Percentiles rank a stretch among this genome's conserved stretches.
Evolutionary conservation across 2,329 filamentous ascomycete genomes (phyloP).

Genomic region (Ploettnerulaceae sp.): DNA sequence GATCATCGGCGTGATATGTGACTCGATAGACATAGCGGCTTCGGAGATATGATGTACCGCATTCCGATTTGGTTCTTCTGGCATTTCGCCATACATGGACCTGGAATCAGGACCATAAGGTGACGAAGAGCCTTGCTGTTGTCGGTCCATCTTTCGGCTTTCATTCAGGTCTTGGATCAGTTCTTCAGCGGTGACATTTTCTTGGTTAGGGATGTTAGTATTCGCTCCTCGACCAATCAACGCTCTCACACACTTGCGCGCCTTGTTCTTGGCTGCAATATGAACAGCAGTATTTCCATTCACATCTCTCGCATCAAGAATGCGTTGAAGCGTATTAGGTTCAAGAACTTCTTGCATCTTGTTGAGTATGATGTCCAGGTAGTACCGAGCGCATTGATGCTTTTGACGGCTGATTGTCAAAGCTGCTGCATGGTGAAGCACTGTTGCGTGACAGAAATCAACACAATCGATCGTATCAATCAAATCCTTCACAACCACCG

Average conservation of each 20-base stretch:
- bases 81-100: slow-evolving; percentile 18
- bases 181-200: slow-evolving; percentile 79
- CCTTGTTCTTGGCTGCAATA: slow-evolving; percentile 72
- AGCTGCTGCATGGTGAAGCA: slow-evolving; percentile 90
- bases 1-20: slow-evolving; percentile 63
- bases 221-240: slow-evolving; percentile 74
- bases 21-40: slow-evolving; percentile 64
- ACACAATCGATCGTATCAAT: slow-evolving; percentile 74
- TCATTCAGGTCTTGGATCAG: slow-evolving; percentile 74
- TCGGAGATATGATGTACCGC: slow-evolving; percentile 46
- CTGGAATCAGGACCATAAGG: slow-evolving; percentile 59
- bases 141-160: slow-evolving; percentile 42
- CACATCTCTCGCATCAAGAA: slow-evolving; percentile 78
- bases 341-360: slow-evolving; percentile 75
- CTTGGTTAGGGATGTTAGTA: slow-evolving; percentile 75
- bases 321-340: slow-evolving; percentile 67
- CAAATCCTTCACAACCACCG: slow-evolving; percentile 75
- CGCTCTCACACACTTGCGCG: slow-evolving; percentile 82
- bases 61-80: slow-evolving; percentile 21
- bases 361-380: slow-evolving; percentile 86
- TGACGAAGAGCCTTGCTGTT: slow-evolving; percentile 68
- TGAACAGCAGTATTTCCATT: slow-evolving; percentile 84
- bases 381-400: slow-evolving; percentile 86
- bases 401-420: slow-evolving; percentile 81
- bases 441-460: slow-evolving; percentile 77